Percentiles rank a stretch among this genome's conserved stretches.
These are phyloP conservation scores for Collybia mongolica DNA, from an alignment of 768 basidiomycete species.

Conservation along the genomic window DNA sequence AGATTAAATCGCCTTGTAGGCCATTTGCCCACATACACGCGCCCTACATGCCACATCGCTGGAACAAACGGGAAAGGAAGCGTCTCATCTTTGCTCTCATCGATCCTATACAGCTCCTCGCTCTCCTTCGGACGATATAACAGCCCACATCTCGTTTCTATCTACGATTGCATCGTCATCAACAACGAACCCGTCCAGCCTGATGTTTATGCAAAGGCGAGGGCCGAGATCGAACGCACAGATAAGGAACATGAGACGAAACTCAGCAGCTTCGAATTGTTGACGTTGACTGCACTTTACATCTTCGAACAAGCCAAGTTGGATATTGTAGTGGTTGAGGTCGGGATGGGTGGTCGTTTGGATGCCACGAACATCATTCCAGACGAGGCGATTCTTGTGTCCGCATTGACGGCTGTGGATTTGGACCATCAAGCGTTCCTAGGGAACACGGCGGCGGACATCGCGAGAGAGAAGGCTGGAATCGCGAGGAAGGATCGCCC, in stretches of 20 bases:
- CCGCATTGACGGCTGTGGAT: conserved; percentile 85
- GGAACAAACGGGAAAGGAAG: conserved; percentile 99
- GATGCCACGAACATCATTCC: conserved; percentile 95
- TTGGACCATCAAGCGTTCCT: conserved; percentile 93
- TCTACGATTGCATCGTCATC: conserved; percentile 76
- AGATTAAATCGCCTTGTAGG: conserved; percentile 53
- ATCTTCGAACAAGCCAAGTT: conserved; percentile 70
- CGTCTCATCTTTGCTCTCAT: conserved; percentile 79
- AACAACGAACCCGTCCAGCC: conserved; percentile 51
- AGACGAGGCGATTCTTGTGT: conserved; percentile 63
- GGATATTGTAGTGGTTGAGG: conserved; percentile 87
- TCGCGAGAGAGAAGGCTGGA: conserved; percentile 80
- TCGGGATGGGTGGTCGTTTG: conserved; percentile 89
- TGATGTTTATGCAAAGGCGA: conserved; percentile 44
- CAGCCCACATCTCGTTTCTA: conserved; percentile 83
- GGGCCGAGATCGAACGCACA: conserved; percentile 45
- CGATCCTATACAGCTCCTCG: conserved; percentile 59
- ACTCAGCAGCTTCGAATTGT: conserved; percentile 79
- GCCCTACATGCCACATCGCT: conserved; percentile 87
- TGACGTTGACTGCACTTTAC: conserved; percentile 77
- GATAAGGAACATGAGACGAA: conserved; percentile 41
- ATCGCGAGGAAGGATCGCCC: conserved; percentile 66
- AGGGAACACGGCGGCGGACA: conserved; percentile 70
- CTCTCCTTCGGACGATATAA: conserved; percentile 83
- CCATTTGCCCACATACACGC: conserved; percentile 58